phyloP scores from a whole-genome alignment of 345 rosid species.

The Lepidium africanum region DNA sequence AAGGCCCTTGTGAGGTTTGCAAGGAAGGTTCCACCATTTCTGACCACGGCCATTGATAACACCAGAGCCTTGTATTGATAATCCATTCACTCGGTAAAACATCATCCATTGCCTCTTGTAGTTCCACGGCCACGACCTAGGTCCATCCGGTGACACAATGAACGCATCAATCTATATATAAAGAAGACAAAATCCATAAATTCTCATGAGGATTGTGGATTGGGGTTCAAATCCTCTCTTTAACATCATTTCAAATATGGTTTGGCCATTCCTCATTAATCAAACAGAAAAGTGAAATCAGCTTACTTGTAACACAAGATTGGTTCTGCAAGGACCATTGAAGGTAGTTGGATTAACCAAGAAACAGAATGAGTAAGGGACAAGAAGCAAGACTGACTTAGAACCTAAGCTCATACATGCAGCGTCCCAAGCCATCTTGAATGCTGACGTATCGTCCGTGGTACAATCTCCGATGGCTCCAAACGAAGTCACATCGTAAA shows the following conservation, averaged over 20 bases:
- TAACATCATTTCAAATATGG: too few relatives aligned
- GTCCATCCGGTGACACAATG: constrained; percentile 37
- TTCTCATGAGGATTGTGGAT: not conserved
- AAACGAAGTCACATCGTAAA: constrained; percentile 53
- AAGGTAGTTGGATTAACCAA: constrained; percentile 75
- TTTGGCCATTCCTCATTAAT: too few relatives aligned
- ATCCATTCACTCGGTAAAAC: constrained; percentile 55
- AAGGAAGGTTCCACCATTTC: constrained; percentile 96
- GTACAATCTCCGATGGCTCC: constrained; percentile 77
- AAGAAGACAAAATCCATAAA: not conserved
- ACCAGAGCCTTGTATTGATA: constrained; percentile 74
- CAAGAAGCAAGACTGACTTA: constrained; percentile 32
- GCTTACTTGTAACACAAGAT: constrained; percentile 58
- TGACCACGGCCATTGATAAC: constrained; percentile 68
- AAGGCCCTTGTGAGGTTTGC: constrained; percentile 82
- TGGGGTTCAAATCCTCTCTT: too few relatives aligned
- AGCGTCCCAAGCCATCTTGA: constrained; percentile 81
- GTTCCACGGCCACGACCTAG: constrained; percentile 53
- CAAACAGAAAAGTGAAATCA: not conserved
- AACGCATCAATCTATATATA: constrained; percentile 39
- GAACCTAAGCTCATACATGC: constrained; percentile 38
- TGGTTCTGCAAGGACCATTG: constrained; percentile 70
- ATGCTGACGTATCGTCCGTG: constrained; percentile 63
- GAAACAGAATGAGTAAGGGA: constrained; percentile 52
- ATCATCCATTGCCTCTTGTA: constrained; percentile 76